These are phyloP conservation scores for Candida manassasensis DNA, from an alignment of 805 yeast species.

Conservation along the genomic window DNA sequence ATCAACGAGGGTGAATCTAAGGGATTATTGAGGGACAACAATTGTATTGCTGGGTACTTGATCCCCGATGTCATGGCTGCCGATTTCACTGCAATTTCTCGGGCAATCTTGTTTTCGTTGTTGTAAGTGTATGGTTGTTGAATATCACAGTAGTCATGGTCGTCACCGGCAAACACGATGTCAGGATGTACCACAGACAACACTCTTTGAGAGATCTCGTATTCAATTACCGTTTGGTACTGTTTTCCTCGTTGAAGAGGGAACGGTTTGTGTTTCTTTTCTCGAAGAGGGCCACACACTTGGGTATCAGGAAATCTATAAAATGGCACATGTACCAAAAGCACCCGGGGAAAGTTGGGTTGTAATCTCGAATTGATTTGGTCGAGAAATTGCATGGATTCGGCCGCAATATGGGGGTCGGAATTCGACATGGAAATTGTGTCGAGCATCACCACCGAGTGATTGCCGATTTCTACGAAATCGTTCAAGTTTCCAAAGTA, in stretches of 20 bases:
- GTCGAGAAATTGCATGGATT: slow-evolving; percentile 52
- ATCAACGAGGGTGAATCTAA: slow-evolving; percentile 9
- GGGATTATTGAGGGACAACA: slow-evolving; percentile 62
- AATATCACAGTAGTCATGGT: slow-evolving; percentile 90
- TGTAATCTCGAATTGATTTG: slow-evolving; percentile 17
- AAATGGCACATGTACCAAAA: slow-evolving; percentile 86
- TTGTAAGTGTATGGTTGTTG: slow-evolving; percentile 40
- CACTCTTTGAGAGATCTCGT: slow-evolving; percentile 53
- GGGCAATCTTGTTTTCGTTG: slow-evolving; percentile 29
- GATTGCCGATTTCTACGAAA: slow-evolving; percentile 56
- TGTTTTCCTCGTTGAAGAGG: slow-evolving; percentile 75
- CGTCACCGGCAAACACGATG: slow-evolving; percentile 85
- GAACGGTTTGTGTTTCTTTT: slow-evolving; percentile 50
- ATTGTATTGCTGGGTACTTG: slow-evolving; percentile 76
- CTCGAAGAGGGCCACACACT: slow-evolving; percentile 74
- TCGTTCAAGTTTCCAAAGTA: slow-evolving; percentile 71
- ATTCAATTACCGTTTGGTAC: slow-evolving; percentile 83
- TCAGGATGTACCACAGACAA: slow-evolving; percentile 59
- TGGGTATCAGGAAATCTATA: slow-evolving; percentile 61
- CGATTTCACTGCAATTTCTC: slow-evolving; percentile 85
- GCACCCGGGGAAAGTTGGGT: slow-evolving; percentile 50
- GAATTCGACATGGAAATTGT: slow-evolving; percentile 73
- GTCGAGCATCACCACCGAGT: slow-evolving; percentile 70
- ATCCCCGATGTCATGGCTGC: slow-evolving; percentile 94
- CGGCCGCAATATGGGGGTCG: slow-evolving; percentile 39